Evolutionary conservation across 2,329 filamentous ascomycete species (phyloP).

Genomic region (Botryosphaeria dothidea): DNA sequence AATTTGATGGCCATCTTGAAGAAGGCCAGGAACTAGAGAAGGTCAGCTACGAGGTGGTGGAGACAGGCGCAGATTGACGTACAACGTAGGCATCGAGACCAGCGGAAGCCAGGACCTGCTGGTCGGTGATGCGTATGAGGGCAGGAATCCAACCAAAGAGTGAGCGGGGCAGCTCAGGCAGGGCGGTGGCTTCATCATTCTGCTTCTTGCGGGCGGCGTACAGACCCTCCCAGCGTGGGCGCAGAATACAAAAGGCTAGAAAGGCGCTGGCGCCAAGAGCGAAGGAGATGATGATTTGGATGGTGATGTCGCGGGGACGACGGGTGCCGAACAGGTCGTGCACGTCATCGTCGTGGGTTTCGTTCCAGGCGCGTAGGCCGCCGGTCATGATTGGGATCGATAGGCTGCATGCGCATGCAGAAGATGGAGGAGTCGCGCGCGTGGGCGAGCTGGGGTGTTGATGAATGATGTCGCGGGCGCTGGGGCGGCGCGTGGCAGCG

Average conservation of each 20-base stretch:
- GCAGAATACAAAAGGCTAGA: conserved; percentile 75
- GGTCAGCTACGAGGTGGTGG: background rate
- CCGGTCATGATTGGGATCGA: conserved; percentile 20
- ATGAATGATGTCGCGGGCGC: background rate
- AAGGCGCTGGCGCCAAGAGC: conserved; percentile 71
- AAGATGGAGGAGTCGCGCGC: background rate
- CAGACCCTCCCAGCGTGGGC: conserved; percentile 86
- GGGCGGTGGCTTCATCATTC: conserved; percentile 60
- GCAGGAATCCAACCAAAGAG: conserved; percentile 93
- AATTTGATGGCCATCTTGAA: conserved; percentile 94
- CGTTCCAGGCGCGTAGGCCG: conserved; percentile 23
- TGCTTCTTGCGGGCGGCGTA: conserved; percentile 87
- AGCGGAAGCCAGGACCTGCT: conserved; percentile 85
- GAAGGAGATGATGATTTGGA: conserved; percentile 72
- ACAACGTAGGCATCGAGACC: conserved; percentile 94
- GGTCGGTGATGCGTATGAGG: conserved; percentile 80
- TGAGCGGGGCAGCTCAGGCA: conserved; percentile 79
- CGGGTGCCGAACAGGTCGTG: conserved; percentile 34
- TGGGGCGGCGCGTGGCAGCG: conserved; percentile 4
- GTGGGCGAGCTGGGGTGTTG: background rate
- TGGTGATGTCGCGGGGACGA: conserved; percentile 48
- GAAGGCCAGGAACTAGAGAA: conserved; percentile 74
- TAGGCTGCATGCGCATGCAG: conserved; percentile 10
- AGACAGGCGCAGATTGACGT: conserved; percentile 33
- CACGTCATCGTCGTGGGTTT: conserved; percentile 22